Evolutionary conservation across 495 filamentous ascomycete species (phyloP).

Genomic region (Aspergillus funiculosus): DNA sequence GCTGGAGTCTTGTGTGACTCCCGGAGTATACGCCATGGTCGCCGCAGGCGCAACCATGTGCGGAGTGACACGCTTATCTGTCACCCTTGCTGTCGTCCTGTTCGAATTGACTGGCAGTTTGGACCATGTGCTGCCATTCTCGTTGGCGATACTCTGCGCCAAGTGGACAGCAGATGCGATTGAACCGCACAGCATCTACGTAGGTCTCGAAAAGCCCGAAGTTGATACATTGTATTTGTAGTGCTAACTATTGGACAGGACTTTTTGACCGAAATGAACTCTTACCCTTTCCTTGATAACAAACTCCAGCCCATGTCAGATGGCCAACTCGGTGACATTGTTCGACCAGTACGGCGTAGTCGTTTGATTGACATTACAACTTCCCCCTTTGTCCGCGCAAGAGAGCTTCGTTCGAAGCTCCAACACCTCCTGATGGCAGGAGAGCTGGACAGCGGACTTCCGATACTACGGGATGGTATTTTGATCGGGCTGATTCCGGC

Average conservation of each 20-base stretch:
- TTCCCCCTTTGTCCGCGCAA: constrained; percentile 70
- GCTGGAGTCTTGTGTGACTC: constrained; percentile 84
- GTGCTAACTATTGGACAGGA: constrained; percentile 49
- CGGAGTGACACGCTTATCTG: constrained; percentile 87
- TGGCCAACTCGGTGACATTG: constrained; percentile 77
- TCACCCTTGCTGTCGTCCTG: constrained; percentile 89
- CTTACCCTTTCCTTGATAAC: constrained; percentile 92
- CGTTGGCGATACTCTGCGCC: constrained; percentile 80
- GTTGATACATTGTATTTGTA: not conserved
- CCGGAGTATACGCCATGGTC: constrained; percentile 91
- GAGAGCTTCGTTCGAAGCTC: constrained; percentile 69
- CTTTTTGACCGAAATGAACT: constrained; percentile 91
- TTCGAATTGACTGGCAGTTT: constrained; percentile 94
- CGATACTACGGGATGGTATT: constrained; percentile 72
- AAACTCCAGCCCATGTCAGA: constrained; percentile 89
- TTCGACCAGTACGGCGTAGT: constrained; percentile 62
- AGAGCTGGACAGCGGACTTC: constrained; percentile 87
- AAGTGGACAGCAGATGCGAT: constrained; percentile 98
- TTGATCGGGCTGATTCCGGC: constrained; percentile 88
- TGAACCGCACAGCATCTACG: constrained; percentile 91
- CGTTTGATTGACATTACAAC: constrained; percentile 82
- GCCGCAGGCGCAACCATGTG: constrained; percentile 98
- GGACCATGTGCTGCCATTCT: constrained; percentile 93
- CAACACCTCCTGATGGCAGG: constrained; percentile 76
- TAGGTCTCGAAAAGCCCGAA: too few species aligned